These are phyloP conservation scores for Bertia moriformis DNA, from an alignment of 2,329 filamentous ascomycete species.

Conservation along the genomic window DNA sequence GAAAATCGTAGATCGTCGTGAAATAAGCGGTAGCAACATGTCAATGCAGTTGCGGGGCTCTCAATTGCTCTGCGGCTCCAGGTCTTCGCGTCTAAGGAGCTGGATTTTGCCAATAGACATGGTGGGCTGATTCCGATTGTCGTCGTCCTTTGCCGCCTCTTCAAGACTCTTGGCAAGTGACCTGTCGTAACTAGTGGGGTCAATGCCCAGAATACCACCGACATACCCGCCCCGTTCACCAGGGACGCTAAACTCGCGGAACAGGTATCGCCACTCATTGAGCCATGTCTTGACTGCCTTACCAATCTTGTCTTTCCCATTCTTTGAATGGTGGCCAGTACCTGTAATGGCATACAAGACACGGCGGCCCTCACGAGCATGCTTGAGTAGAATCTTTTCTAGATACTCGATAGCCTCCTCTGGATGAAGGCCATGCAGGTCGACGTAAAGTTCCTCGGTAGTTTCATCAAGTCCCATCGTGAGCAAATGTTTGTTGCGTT, in stretches of 20 bases:
- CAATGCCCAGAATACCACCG: constrained; percentile 8
- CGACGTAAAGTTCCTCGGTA: constrained; percentile 42
- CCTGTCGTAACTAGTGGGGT: constrained; percentile 11
- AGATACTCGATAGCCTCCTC: constrained; percentile 56
- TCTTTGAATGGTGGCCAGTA: constrained; percentile 56
- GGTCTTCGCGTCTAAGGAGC: not conserved
- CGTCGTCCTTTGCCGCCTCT: not conserved
- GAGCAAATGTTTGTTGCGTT: constrained; percentile 41
- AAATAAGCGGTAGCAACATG: no score
- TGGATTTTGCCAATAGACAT: not conserved
- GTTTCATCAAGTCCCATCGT: not conserved
- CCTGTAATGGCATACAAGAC: constrained; percentile 48
- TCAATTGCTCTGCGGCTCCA: not conserved
- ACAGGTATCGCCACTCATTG: constrained; percentile 54
- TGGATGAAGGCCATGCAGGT: constrained; percentile 51
- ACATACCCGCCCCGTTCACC: constrained; percentile 30
- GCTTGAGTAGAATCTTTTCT: constrained; percentile 38
- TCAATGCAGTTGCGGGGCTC: no score
- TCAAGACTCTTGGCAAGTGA: constrained; percentile 4
- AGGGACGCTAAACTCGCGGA: constrained; percentile 53
- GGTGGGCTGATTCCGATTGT: not conserved
- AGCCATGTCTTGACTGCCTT: constrained; percentile 52
- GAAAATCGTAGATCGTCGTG: no score
- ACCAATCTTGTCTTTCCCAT: constrained; percentile 58
- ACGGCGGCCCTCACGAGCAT: not conserved